Evolutionary conservation across 2,329 filamentous ascomycete genomes (phyloP).

Genomic region (Emmonsiellopsis sp.): DNA sequence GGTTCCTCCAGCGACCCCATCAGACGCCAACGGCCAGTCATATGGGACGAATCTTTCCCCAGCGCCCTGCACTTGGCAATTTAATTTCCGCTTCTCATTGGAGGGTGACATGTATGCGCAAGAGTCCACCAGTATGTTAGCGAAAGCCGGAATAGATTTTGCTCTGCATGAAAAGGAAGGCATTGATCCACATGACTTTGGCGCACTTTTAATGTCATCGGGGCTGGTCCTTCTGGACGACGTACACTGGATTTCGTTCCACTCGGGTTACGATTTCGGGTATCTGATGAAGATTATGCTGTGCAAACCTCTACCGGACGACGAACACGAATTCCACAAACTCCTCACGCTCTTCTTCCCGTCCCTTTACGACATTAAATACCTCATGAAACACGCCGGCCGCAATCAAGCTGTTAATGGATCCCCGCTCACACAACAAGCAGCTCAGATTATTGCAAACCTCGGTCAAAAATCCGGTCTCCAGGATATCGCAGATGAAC

Average conservation of each 20-base stretch:
- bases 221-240: conserved; percentile 81
- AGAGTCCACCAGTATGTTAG: conserved; percentile 83
- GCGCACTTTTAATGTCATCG: conserved; percentile 80
- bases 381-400: conserved; percentile 84
- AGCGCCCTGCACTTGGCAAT: conserved; percentile 91
- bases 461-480: conserved; percentile 86
- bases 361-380: conserved; percentile 90
- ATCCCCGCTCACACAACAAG: conserved; percentile 55
- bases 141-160: conserved; percentile 90
- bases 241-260: conserved; percentile 94
- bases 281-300: conserved; percentile 92
- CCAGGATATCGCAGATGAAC: conserved; percentile 85
- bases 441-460: conserved; percentile 67
- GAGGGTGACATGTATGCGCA: conserved; percentile 97
- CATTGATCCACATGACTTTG: conserved; percentile 84
- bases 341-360: conserved; percentile 91
- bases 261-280: conserved; percentile 96
- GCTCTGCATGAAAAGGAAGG: conserved; percentile 73
- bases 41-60: conserved; percentile 45
- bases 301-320: conserved; percentile 71
- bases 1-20: conserved; percentile 63
- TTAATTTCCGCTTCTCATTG: conserved; percentile 95
- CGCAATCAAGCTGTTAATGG: conserved; percentile 57
- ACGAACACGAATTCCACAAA: conserved; percentile 81
- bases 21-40: conserved; percentile 40